Conservation (phyloP, 2,329 filamentous ascomycete genomes). For the Calonectria hongkongensis region DNA sequence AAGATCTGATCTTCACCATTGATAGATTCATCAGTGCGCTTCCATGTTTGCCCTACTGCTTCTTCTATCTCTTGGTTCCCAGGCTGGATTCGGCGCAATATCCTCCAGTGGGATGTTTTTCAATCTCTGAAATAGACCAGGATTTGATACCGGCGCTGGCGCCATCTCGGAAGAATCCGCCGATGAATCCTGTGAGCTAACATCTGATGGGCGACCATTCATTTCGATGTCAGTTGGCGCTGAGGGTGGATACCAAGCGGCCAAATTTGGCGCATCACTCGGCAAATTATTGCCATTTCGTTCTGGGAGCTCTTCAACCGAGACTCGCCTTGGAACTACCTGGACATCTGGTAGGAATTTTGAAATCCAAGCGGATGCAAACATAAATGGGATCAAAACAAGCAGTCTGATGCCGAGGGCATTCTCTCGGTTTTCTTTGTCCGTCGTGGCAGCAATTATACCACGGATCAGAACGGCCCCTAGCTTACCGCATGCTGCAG, state of each 20-base stretch:
- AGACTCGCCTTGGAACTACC: neutral
- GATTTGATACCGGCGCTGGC: neutral
- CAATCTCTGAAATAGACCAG: neutral
- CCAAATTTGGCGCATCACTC: neutral
- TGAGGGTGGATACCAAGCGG: slow-evolving; percentile 4
- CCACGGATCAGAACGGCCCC: slow-evolving; percentile 54
- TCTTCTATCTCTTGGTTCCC: neutral
- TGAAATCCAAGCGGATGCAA: slow-evolving; percentile 13
- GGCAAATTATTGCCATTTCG: neutral
- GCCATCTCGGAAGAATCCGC: neutral
- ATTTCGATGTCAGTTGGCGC: neutral
- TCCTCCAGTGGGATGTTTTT: slow-evolving; percentile 21
- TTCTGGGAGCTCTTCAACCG: neutral
- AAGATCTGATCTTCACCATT: neutral
- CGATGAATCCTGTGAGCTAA: neutral
- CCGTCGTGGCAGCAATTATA: neutral
- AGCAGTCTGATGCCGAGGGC: slow-evolving; percentile 6
- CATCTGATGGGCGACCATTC: neutral
- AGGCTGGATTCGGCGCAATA: slow-evolving; percentile 8
- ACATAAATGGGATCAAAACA: slow-evolving; percentile 14
- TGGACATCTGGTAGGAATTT: slow-evolving; percentile 8
- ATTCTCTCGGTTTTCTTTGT: neutral
- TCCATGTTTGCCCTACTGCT: neutral
- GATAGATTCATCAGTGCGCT: neutral
- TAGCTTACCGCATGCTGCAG: slow-evolving; percentile 56